Evolutionary conservation across 148 eudicot species (phyloP).

Genomic region (Nepenthes mirabilis): DNA sequence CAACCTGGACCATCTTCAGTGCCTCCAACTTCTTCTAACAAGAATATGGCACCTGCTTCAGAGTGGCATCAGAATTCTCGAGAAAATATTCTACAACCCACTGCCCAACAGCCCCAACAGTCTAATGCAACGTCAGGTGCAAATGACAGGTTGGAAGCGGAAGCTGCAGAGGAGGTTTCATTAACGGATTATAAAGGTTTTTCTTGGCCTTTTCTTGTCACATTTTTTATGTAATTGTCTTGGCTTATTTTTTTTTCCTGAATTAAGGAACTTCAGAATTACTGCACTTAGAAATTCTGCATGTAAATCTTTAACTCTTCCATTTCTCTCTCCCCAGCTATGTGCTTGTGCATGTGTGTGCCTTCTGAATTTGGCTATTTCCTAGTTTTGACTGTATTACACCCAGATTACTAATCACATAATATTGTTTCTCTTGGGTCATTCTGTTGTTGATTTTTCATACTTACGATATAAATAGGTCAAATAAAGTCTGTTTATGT

Average conservation of each 20-base stretch:
- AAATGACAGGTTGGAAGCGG: slow-evolving; percentile 29
- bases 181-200: slow-evolving; percentile 61
- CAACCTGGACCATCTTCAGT: slow-evolving; percentile 29
- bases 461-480: slow-evolving; percentile 20
- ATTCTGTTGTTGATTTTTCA: not conserved
- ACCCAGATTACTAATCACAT: too few relatives aligned
- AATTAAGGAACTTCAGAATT: too few relatives aligned
- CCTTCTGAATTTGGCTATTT: too few relatives aligned
- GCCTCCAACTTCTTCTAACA: slow-evolving; percentile 24
- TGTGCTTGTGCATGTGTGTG: too few relatives aligned
- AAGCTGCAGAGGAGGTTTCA: slow-evolving; percentile 36
- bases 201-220: not conserved
- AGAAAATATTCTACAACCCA: slow-evolving; percentile 22
- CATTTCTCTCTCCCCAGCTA: too few relatives aligned
- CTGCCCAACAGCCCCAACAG: slow-evolving; percentile 36
- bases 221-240: too few relatives aligned
- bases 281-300: too few relatives aligned
- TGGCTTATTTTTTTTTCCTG: too few relatives aligned
- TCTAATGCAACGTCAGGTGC: slow-evolving; percentile 32
- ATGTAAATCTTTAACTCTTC: too few relatives aligned
- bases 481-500: slow-evolving; percentile 88
- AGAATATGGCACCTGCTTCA: slow-evolving; percentile 42
- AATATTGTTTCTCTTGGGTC: too few relatives aligned
- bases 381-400: too few relatives aligned
- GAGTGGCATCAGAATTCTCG: slow-evolving; percentile 50